phyloP scores from a whole-genome alignment of 2,329 filamentous ascomycete species.

The Fusarium austroafricanum region DNA sequence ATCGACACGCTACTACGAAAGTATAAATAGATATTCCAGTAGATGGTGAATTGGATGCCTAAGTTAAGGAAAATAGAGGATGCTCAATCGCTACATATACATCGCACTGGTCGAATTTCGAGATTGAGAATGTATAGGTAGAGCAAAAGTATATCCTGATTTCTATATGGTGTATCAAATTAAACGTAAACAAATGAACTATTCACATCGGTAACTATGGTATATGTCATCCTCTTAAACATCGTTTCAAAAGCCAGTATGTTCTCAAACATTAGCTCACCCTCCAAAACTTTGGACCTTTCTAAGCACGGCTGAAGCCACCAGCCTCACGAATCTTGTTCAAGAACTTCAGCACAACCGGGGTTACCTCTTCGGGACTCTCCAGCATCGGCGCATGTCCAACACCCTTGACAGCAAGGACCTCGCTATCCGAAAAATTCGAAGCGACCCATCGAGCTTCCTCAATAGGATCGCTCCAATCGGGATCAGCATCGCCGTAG shows the following conservation, averaged over 20 bases:
- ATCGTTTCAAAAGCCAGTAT: too few species aligned
- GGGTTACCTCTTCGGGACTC: conserved; percentile 14
- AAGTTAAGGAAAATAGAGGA: too few species aligned
- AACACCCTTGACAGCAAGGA: conserved; percentile 16
- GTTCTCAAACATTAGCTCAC: not conserved
- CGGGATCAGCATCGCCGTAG: conserved; percentile 32
- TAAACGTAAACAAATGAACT: too few species aligned
- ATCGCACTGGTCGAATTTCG: too few species aligned
- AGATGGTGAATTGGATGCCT: too few species aligned
- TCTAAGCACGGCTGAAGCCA: not conserved
- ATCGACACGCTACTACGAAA: not conserved
- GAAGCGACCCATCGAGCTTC: conserved; percentile 29
- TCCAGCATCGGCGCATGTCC: conserved; percentile 30
- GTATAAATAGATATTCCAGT: too few species aligned
- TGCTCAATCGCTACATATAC: too few species aligned
- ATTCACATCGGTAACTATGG: not conserved
- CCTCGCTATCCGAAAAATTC: conserved; percentile 7
- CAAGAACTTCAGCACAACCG: conserved; percentile 17
- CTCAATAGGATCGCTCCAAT: conserved; percentile 27
- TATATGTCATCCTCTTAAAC: not conserved
- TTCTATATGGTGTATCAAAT: too few species aligned
- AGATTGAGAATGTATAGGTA: too few species aligned
- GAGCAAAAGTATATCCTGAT: too few species aligned
- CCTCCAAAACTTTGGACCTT: too few species aligned
- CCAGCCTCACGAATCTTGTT: not conserved